phyloP scores from a whole-genome alignment of 805 yeast genomes.

The Brettanomyces anomalus region DNA sequence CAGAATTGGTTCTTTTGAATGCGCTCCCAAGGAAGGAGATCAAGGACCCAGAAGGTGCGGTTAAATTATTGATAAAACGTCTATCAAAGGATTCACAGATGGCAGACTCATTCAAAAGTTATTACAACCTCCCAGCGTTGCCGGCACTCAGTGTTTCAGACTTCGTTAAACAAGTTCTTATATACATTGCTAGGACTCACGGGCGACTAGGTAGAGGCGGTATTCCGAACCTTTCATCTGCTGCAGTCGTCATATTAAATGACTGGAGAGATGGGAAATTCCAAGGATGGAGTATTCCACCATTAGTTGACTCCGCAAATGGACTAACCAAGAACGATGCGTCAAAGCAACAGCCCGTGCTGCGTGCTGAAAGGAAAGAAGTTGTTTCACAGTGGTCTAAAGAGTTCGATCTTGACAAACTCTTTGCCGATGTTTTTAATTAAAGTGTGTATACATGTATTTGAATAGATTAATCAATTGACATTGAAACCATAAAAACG shows the following conservation, averaged over 20 bases:
- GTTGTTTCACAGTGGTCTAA: slow-evolving; percentile 80
- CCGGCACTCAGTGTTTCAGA: slow-evolving; percentile 66
- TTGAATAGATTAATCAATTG: no score
- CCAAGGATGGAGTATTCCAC: slow-evolving; percentile 80
- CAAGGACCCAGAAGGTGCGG: slow-evolving; percentile 76
- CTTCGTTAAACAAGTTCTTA: slow-evolving; percentile 76
- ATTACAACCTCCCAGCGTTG: slow-evolving; percentile 74
- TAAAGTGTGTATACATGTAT: slow-evolving; percentile 6
- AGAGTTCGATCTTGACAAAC: slow-evolving; percentile 86
- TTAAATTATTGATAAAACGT: slow-evolving; percentile 66
- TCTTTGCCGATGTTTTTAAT: slow-evolving; percentile 40
- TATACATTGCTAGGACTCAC: slow-evolving; percentile 85
- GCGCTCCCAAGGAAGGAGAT: slow-evolving; percentile 86
- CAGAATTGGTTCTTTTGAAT: slow-evolving; percentile 80
- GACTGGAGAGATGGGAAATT: slow-evolving; percentile 98
- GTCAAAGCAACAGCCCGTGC: slow-evolving; percentile 26
- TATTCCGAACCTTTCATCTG: slow-evolving; percentile 78
- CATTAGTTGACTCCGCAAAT: slow-evolving; percentile 16
- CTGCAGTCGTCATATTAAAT: slow-evolving; percentile 72
- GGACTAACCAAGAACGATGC: neutral
- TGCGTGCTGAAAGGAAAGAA: slow-evolving; percentile 28
- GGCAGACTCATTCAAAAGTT: slow-evolving; percentile 65
- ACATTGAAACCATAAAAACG: no score
- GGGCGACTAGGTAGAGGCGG: slow-evolving; percentile 94
- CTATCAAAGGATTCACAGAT: slow-evolving; percentile 64